Percentiles rank a stretch among this genome's conserved stretches.
Conservation (phyloP, 306 rosid genomes). For the Rosa chinensis region DNA sequence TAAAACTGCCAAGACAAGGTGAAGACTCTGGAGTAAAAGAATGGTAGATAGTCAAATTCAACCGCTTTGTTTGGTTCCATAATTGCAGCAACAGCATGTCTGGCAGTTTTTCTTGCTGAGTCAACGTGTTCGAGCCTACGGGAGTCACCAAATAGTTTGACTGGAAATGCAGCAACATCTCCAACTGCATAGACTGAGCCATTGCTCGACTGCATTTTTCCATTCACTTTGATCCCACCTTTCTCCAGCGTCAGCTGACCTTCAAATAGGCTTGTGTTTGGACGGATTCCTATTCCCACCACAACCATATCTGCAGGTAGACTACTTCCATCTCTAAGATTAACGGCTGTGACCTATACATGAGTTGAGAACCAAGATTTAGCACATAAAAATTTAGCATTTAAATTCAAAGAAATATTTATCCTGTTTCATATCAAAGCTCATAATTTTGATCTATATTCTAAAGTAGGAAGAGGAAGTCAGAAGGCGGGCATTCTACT, state of each 20-base stretch:
- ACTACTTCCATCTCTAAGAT: conserved; percentile 74
- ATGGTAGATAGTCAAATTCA: conserved; percentile 88
- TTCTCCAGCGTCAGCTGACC: conserved; percentile 96
- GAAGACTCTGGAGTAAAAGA: conserved; percentile 94
- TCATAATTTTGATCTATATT: not conserved
- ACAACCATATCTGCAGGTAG: conserved; percentile 84
- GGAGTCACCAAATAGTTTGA: conserved; percentile 78
- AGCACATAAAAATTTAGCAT: not conserved
- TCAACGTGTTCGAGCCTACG: conserved; percentile 97
- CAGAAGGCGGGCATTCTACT: not conserved
- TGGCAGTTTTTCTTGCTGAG: conserved; percentile 84
- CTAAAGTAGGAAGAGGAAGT: not conserved
- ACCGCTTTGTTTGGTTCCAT: conserved; percentile 63
- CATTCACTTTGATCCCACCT: conserved; percentile 98
- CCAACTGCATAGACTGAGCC: conserved; percentile 87
- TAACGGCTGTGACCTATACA: conserved; percentile 77
- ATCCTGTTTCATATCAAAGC: not conserved
- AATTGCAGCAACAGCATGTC: conserved; percentile 69
- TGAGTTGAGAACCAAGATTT: conserved; percentile 8
- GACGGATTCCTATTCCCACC: conserved; percentile 97
- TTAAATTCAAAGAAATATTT: not conserved
- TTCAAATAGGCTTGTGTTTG: conserved; percentile 93
- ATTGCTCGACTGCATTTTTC: conserved; percentile 83
- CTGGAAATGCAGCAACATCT: conserved; percentile 97
- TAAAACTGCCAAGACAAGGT: conserved; percentile 95